Base-by-base conservation (phyloP, 176 grass and related monocot genomes). In the Elaeis guineensis region DNA sequence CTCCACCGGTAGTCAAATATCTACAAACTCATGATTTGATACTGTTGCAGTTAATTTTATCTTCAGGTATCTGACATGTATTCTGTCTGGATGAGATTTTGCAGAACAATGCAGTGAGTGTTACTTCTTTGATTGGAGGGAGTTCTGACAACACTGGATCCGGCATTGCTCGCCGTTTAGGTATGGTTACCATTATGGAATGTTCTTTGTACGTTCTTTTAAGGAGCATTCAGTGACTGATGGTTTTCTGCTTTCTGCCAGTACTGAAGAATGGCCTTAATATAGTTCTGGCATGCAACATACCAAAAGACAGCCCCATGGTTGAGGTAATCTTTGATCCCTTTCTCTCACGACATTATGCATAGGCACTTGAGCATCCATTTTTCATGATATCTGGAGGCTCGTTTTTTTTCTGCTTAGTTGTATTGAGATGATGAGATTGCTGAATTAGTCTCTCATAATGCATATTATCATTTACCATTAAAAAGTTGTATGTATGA, bases 51-150 rank as follows among this genome's bases (percentile, higher is more conserved):
- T 44, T 44, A 12, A 44, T 44, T 44, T 29, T 44, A 9, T 44
- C 11, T 12, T 8, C 35, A 44, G 2, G 11, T 44, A 44, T 44
- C 35, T 44, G 35, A 44, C 6, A 12, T 44, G 9, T 72, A 51
- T 59, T 70, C 6, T 50, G 49, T 26, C 61, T 50, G 25, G 21
- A 26, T 76, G 6, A 49, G 2, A 66, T 25, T 9, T 82, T 73
- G 48, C 73, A 98, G 93, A 81, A 84, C 54, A 78, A 83, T 7
- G 62, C 16, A 50, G 84, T 89, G 15, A 80, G 84, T 7, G 84
- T 98, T 50, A 89, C 93, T 49, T 84, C 93, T 72, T 67, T 98
- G 76, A 72, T 78, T 53, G 93, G 93, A 74, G 93, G 93, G 62
- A 83, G 79, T 73, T 90, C 87, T 58, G 84, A 98, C 65, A 98